phyloP scores from a whole-genome alignment of 352 stramenopile species.

The Phytopythium montanum region DNA sequence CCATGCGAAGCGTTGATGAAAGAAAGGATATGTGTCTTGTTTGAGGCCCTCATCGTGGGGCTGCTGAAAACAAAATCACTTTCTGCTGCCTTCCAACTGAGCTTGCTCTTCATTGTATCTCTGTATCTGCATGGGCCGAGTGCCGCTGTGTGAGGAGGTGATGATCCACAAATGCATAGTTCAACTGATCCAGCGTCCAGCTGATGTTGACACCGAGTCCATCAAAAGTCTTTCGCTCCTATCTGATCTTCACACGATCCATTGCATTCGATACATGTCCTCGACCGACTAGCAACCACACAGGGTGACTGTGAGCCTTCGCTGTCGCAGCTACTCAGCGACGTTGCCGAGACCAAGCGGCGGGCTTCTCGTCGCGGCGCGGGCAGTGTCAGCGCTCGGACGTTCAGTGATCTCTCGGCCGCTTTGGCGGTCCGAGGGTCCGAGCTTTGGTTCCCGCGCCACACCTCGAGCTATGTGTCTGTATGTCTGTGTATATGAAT shows the following conservation, averaged over 20 bases:
- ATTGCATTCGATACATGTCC: not conserved
- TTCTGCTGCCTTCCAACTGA: slow-evolving; percentile 88
- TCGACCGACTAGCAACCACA: not conserved
- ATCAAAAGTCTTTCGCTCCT: slow-evolving; percentile 86
- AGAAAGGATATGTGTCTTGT: slow-evolving; percentile 77
- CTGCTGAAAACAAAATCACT: slow-evolving; percentile 73
- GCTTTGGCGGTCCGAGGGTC: not conserved
- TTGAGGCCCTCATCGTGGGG: slow-evolving; percentile 43
- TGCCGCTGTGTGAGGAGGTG: slow-evolving; percentile 37
- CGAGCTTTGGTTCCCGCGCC: slow-evolving; percentile 5
- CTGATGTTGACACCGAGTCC: slow-evolving; percentile 56
- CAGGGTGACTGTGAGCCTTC: not conserved
- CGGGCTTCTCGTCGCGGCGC: not conserved
- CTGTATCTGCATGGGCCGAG: slow-evolving; percentile 8
- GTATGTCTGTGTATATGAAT: slow-evolving; percentile 6
- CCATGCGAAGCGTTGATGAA: slow-evolving; percentile 70
- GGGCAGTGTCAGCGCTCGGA: slow-evolving; percentile 2
- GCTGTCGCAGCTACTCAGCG: not conserved
- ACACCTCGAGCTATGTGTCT: not conserved
- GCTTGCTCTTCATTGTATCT: slow-evolving; percentile 25
- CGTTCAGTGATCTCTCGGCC: not conserved
- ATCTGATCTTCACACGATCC: slow-evolving; percentile 59
- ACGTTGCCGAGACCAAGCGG: not conserved
- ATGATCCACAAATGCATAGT: slow-evolving; percentile 78
- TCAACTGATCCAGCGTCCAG: slow-evolving; percentile 64